A percentile compares a stretch with the other conserved stretches of the same genome.
Evolutionary conservation across 2,329 filamentous ascomycete species (phyloP).

Genomic region (Sporothrix pseudoabietina): DNA sequence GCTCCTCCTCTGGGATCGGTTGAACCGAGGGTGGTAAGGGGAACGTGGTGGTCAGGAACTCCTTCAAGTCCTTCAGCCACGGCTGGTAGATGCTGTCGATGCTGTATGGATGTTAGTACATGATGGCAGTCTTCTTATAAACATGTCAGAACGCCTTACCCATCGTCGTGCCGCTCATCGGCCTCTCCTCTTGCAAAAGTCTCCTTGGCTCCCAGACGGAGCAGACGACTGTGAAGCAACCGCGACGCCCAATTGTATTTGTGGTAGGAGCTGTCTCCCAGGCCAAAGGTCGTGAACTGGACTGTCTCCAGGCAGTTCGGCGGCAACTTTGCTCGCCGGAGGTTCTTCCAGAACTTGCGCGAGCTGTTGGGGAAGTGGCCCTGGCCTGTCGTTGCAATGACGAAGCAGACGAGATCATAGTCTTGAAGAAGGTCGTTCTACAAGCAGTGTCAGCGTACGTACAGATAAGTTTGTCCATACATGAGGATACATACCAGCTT

Average conservation of each 20-base stretch:
- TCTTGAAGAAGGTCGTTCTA: conserved; percentile 52
- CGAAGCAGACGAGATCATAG: conserved; percentile 69
- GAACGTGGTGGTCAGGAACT: conserved; percentile 65
- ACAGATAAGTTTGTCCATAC: background rate
- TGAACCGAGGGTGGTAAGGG: conserved; percentile 68
- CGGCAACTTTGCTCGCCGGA: conserved; percentile 77
- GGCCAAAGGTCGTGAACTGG: conserved; percentile 81
- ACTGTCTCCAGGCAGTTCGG: conserved; percentile 68
- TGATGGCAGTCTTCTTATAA: background rate
- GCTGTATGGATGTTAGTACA: conserved; percentile 47
- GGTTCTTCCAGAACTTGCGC: conserved; percentile 77
- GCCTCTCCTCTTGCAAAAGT: conserved; percentile 81
- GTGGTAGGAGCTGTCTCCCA: conserved; percentile 92
- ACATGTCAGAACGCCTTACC: conserved; percentile 53
- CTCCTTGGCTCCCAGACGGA: conserved; percentile 78
- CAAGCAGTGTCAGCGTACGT: background rate
- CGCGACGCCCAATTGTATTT: conserved; percentile 95
- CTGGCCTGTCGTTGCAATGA: conserved; percentile 90
- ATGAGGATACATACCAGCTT: conserved; percentile 61
- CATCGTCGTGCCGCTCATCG: conserved; percentile 91
- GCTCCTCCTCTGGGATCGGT: conserved; percentile 72
- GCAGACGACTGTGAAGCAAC: conserved; percentile 80
- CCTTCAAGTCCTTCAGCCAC: conserved; percentile 71
- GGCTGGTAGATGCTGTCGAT: conserved; percentile 79
- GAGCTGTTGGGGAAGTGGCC: conserved; percentile 89